Evolutionary conservation across 352 stramenopile genomes (phyloP), one percentile per base, ranked within the genome.

Genomic region (Saprolegnia diclina): DNA sequence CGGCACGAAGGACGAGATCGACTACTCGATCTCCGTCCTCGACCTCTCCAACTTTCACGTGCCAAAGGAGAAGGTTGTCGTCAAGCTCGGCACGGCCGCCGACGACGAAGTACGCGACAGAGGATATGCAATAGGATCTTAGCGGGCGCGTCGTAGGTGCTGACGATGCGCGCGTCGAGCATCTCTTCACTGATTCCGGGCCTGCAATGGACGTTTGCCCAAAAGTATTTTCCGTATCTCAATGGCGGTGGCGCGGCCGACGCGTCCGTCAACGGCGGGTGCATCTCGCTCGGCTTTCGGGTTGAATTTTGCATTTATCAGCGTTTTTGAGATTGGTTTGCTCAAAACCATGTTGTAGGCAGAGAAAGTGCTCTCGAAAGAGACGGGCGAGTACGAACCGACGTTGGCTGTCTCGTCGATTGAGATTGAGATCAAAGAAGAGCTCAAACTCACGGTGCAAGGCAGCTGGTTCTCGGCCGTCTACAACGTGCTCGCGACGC

Each of bases 201-300:
- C 0, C 90, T 94, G 48, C 67, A 94, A 55, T 94, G 86, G 86
- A 94, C 85, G 9, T 94, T 94, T 73, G 77, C 82, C 21, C 86
- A 94, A 52, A 92, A 91, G 63, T 85, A 83, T 45, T 94, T 94
- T 50, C 86, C 86, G n/a, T 94, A 92, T 57, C 66, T 90, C n/a
- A 85, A 94, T 42, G 86, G 86, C 5, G 83, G 83, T 9, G 86
- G 86, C 0, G 65, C 89, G 29, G 86, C 86, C 0, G 84, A 94
- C 72, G 86, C 86, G 35, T 80, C 79, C 16, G 72, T 94, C 11
- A 84, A 63, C 19, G 86, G 86, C 24, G 86, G 86, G 14, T 73
- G 89, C 5, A 92, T 94, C 42, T 88, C 77, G 1, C 71, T 94
- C 13, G 86, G 86, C 0, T 94, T 94, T 54, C 91, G 63, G 9